phyloP scores from a whole-genome alignment of 129 eudicot genomes.

The Ambrosia artemisiifolia region DNA sequence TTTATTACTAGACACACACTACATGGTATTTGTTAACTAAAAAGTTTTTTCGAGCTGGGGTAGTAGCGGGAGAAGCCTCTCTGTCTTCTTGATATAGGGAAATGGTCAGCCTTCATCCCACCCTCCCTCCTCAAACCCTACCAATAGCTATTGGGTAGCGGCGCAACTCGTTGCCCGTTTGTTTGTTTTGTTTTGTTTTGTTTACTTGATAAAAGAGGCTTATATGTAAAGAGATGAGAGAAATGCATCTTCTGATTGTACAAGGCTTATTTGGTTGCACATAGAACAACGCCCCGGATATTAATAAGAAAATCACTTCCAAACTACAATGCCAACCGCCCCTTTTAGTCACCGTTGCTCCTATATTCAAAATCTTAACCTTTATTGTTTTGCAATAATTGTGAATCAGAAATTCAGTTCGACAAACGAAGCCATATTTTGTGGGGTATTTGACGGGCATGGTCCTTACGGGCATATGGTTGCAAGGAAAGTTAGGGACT shows the following conservation, averaged over 20 bases:
- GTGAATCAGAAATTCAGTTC: conserved; percentile 72
- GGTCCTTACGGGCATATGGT: conserved; percentile 98
- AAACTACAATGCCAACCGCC: too few relatives aligned
- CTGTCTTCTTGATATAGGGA: too few relatives aligned
- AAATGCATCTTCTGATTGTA: not conserved
- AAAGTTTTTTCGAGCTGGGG: too few relatives aligned
- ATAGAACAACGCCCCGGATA: not conserved
- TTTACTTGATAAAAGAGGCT: not conserved
- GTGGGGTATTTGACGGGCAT: conserved; percentile 98
- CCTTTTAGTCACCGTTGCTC: not conserved
- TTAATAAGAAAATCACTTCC: too few relatives aligned
- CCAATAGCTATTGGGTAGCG: too few relatives aligned
- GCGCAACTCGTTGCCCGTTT: too few relatives aligned
- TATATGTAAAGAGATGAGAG: not conserved
- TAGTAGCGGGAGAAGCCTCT: too few relatives aligned
- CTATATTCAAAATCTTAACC: not conserved
- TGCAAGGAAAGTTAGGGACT: conserved; percentile 80
- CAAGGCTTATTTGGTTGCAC: not conserved
- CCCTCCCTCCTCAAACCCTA: too few relatives aligned
- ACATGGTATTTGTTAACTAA: too few relatives aligned
- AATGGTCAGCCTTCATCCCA: too few relatives aligned
- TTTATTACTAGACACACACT: too few relatives aligned
- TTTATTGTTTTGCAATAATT: conserved; percentile 18
- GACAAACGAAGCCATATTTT: conserved; percentile 61
- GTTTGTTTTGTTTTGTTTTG: not conserved